Base-by-base conservation (phyloP, 2,329 filamentous ascomycete species). In the Colletotrichum sp. region DNA sequence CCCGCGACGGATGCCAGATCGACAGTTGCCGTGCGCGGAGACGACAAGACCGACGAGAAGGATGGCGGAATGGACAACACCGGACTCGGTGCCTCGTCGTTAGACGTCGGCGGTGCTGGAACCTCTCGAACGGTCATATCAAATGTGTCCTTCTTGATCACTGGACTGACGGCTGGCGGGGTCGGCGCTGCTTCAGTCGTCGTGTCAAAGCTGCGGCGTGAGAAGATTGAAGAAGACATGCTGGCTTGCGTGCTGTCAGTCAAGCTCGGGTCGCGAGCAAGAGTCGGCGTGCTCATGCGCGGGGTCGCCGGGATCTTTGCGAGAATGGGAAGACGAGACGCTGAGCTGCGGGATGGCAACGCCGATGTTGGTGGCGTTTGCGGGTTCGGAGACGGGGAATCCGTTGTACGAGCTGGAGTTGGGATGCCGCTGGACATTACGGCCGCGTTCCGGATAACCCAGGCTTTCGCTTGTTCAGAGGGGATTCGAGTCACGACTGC, bases 161-260 rank as follows among this genome's bases (percentile, higher is more conserved):
- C 79, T 2, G 84, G 83, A 63, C 83, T 85, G 14, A 78, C 76
- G 9, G 82, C 79, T 2, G 79, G 68, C 1, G 83, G 81, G 12
- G 84, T 86, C 16, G 59, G 39, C 1, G 83, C 80, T 9, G 78
- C 81, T 5, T 74, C 72, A 1, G 68, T 71, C 32, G 34, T 43
- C 3, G 83, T 83, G 48, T 85, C 80, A 71, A 84, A 66, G 66
- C 85, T 86, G 26, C 81, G 78, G 1, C 82, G 82, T 34, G 85
- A 86, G 32, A 87, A 86, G 7, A 85, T 78, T 3, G 86, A 88
- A 10, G 85, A 87, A 0, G 83, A 77, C 83, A 86, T 84, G 80
- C 85, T 87, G 34, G 61, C 67, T 16, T 71, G 68, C 9, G 72
- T 74, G 78, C 85, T 87, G 70, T 87, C 86, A 14, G 86, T 85